Conservation (phyloP, 495 filamentous ascomycete genomes). For the Aspergillus hancockii region DNA sequence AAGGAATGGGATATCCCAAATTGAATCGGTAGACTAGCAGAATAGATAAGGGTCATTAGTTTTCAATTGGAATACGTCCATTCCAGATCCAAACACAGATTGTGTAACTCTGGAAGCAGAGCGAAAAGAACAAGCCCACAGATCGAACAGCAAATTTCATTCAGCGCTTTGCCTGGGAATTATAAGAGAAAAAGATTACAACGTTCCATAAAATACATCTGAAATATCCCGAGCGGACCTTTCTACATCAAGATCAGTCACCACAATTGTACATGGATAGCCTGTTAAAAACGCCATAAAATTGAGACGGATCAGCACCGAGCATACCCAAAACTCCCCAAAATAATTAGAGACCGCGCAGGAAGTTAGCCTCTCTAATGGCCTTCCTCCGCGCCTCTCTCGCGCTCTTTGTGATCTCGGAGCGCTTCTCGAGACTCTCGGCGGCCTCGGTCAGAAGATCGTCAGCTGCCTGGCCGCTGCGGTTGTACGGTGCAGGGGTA, state of each 20-base stretch:
- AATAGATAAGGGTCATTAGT: not conserved
- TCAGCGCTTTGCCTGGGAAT: slow-evolving; percentile 16
- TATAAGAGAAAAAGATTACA: slow-evolving; percentile 19
- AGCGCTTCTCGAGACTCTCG: slow-evolving; percentile 41
- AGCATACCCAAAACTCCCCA: slow-evolving; percentile 10
- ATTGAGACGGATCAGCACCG: slow-evolving; percentile 5
- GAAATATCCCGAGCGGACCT: slow-evolving; percentile 11
- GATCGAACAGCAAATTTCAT: slow-evolving; percentile 8
- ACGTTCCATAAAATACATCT: slow-evolving; percentile 24
- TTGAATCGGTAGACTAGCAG: not conserved
- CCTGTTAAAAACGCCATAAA: slow-evolving; percentile 15
- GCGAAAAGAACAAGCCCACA: not conserved
- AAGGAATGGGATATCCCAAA: slow-evolving; percentile 22
- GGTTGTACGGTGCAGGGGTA: slow-evolving; percentile 54
- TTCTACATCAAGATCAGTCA: slow-evolving; percentile 9
- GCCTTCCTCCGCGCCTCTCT: slow-evolving; percentile 70
- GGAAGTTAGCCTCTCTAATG: slow-evolving; percentile 94
- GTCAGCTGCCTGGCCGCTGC: slow-evolving; percentile 23
- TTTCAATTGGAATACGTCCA: not conserved
- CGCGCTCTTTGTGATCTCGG: slow-evolving; percentile 55
- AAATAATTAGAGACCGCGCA: slow-evolving; percentile 68
- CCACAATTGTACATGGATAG: slow-evolving; percentile 19
- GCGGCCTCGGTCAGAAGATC: slow-evolving; percentile 34
- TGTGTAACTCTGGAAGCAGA: not conserved
- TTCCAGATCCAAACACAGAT: not conserved